Percentiles rank a stretch among this genome's conserved stretches.
Evolutionary conservation across 495 filamentous ascomycete species (phyloP).

Genomic region (Xylaria scruposa): DNA sequence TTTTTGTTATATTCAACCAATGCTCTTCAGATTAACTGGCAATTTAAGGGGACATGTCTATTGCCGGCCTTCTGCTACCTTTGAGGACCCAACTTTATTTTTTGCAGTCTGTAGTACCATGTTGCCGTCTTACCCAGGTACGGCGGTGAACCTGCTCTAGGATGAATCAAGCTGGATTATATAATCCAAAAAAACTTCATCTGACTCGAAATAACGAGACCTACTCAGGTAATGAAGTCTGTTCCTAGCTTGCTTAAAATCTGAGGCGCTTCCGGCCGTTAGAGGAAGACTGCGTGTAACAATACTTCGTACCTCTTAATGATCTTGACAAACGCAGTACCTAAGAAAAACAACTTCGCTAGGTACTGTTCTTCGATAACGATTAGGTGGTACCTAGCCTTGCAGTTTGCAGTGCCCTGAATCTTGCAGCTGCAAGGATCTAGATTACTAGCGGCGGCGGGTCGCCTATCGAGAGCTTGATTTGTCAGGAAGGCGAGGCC

Average conservation of each 20-base stretch:
- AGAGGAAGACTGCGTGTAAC: too few species aligned
- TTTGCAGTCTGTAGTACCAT: too few species aligned
- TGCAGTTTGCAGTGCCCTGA: slow-evolving; percentile 13
- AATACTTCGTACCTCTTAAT: background rate
- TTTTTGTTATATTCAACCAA: background rate
- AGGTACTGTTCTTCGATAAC: background rate
- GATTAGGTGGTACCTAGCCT: background rate
- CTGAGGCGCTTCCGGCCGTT: background rate
- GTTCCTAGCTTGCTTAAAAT: background rate
- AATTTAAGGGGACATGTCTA: background rate
- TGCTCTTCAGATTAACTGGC: background rate
- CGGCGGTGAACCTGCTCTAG: background rate
- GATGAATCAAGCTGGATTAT: background rate
- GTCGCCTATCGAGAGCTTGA: background rate
- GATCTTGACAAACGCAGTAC: background rate
- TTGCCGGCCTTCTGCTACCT: background rate
- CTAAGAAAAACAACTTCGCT: background rate
- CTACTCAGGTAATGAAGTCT: background rate
- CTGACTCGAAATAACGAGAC: background rate
- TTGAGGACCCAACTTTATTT: background rate
- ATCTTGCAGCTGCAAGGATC: slow-evolving; percentile 19
- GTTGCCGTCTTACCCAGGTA: background rate
- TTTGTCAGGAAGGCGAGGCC: slow-evolving; percentile 22
- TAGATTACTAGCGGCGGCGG: background rate
- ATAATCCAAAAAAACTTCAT: background rate